Conservation (phyloP, 179 eudicot species). For the Silene noctiflora region DNA sequence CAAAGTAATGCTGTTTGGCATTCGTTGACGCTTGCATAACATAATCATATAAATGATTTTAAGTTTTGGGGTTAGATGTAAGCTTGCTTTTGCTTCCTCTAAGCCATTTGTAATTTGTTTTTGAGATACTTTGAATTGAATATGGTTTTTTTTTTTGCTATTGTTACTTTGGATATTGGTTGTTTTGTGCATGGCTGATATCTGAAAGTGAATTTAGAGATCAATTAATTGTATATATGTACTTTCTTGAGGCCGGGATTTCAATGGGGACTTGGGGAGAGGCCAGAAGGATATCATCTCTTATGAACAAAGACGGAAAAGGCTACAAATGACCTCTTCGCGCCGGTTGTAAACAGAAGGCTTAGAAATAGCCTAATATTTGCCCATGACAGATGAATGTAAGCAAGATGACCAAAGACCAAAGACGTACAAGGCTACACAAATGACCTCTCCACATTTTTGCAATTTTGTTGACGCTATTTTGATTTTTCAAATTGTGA, state of each 20-base stretch:
- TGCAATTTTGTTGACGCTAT: neutral
- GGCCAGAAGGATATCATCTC: neutral
- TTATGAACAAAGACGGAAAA: neutral
- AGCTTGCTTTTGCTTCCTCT: constrained; percentile 38
- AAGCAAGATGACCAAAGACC: no score
- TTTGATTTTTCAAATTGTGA: neutral
- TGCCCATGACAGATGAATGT: neutral
- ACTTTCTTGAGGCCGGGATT: no score
- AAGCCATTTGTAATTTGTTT: constrained; percentile 14
- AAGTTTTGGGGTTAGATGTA: constrained; percentile 12
- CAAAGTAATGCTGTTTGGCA: constrained; percentile 4
- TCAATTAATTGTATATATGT: no score
- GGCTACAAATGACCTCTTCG: neutral
- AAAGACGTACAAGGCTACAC: neutral
- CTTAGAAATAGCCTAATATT: neutral
- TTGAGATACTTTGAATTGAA: neutral
- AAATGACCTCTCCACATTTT: neutral
- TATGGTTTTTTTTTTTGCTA: constrained; percentile 11
- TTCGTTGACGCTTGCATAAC: constrained; percentile 1
- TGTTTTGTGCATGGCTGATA: neutral
- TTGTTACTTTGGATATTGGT: neutral
- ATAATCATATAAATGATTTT: constrained; percentile 14
- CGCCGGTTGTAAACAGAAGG: neutral
- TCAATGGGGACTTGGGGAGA: no score
- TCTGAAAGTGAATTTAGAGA: neutral